These are phyloP conservation scores for Mycocalia duriaeana DNA, from an alignment of 1,284 basidiomycete genomes.

Conservation along the genomic window DNA sequence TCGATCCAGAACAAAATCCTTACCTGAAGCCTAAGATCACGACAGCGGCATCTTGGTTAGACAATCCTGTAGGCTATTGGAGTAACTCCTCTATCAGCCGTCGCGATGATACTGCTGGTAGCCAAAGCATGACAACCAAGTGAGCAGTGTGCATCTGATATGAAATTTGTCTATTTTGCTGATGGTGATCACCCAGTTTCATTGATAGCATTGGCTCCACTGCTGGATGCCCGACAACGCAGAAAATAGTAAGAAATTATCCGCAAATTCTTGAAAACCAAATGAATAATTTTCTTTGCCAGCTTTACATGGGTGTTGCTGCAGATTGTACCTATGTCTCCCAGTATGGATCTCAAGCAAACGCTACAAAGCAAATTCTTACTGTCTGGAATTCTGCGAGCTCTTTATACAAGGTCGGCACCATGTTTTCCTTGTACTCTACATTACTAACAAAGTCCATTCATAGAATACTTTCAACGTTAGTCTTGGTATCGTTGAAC, in stretches of 20 bases:
- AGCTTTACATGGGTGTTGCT: slow-evolving; percentile 81
- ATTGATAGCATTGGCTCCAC: slow-evolving; percentile 61
- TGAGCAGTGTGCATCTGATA: slow-evolving; percentile 24
- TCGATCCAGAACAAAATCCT: slow-evolving; percentile 51
- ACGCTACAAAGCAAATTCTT: slow-evolving; percentile 72
- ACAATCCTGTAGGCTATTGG: slow-evolving; percentile 20
- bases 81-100: slow-evolving; percentile 35
- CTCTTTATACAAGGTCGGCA: slow-evolving; percentile 65
- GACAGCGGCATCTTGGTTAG: slow-evolving; percentile 18
- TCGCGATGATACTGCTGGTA: slow-evolving; percentile 57
- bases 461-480: slow-evolving; percentile 74
- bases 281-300: background rate
- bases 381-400: slow-evolving; percentile 78
- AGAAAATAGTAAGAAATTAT: slow-evolving; percentile 58
- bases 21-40: slow-evolving; percentile 32
- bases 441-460: slow-evolving; percentile 2
- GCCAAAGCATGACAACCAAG: slow-evolving; percentile 48
- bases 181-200: slow-evolving; percentile 44
- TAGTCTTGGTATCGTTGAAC: slow-evolving; percentile 78
- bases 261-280: background rate
- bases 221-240: slow-evolving; percentile 69
- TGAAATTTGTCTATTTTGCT: slow-evolving; percentile 5
- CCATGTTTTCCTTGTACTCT: slow-evolving; percentile 1
- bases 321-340: slow-evolving; percentile 81
- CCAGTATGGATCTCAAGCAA: slow-evolving; percentile 55